Evolutionary conservation across 306 rosid genomes (phyloP), one percentile per base, ranked within the genome.

Genomic region (Lathyrus sativus): DNA sequence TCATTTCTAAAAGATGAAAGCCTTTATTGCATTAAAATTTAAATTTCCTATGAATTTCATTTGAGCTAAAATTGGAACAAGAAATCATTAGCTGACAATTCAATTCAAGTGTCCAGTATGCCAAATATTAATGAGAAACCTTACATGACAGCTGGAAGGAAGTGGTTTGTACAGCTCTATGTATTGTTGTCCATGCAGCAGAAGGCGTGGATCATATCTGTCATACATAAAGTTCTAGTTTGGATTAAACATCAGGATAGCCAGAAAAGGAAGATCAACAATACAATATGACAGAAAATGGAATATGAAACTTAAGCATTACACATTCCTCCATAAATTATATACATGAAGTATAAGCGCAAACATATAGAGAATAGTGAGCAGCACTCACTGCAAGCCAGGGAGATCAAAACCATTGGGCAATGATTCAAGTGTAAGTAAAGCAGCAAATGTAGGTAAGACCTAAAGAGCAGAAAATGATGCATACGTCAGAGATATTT

Each of bases 131-230:
- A 69, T 54, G 41, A 63, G 67, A 81, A 68, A 61, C 76, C 91
- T 71, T 85, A 90, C 99, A 78, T 79, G 71, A 49, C 88, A 83
- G 67, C 78, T 85, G 45, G 99, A 79, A 76, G 96, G 95, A 55
- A 90, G 76, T 55, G 97, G 95, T 79, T 84, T 85, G 85, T 85
- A 86, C 68, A 93, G 49, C 77, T 93, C 96, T 74, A 93, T 85
- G 85, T 90, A 88, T 44, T 93, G 97, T 60, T 93, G 97, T 13
- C 97, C 97, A 64, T 93, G 97, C 59, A 93, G 83, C 78, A 90
- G 79, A 66, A 93, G 99, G 41, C 82, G 91, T 19, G 91, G 96
- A 81, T 93, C 95, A 71, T 49, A 90, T 74, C 99, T 93, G 84
- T 38, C 60, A 79, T 22, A 63, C 54, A 74, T 26, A 11, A 43